These are phyloP conservation scores for Russula foetens DNA, from an alignment of 768 basidiomycete genomes.

Conservation along the genomic window DNA sequence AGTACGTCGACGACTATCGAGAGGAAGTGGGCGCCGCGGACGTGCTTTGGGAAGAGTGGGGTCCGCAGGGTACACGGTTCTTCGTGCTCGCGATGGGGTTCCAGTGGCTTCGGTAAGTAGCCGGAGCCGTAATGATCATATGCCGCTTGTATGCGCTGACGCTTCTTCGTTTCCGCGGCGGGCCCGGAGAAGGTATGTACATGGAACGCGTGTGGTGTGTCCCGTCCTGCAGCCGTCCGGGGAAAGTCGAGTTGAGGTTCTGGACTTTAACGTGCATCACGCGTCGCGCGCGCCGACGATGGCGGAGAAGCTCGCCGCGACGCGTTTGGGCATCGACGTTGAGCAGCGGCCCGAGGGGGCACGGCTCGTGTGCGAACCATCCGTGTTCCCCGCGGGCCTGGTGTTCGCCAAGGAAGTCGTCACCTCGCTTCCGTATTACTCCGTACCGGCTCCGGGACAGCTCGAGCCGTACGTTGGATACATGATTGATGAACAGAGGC, in stretches of 20 bases:
- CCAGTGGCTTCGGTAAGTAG: conserved; percentile 30
- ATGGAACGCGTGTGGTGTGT: conserved; percentile 33
- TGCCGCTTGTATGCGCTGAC: neutral
- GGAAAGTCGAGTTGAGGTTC: conserved; percentile 17
- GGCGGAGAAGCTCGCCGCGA: neutral
- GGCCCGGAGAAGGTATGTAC: conserved; percentile 29
- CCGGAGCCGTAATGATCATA: no score
- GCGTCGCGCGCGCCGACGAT: conserved; percentile 7
- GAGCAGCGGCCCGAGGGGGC: neutral
- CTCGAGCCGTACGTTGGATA: conserved; percentile 26
- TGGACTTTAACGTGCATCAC: conserved; percentile 28
- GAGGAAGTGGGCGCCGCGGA: neutral
- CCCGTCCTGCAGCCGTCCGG: conserved; percentile 14
- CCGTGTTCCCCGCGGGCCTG: conserved; percentile 1
- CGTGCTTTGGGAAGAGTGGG: conserved; percentile 35
- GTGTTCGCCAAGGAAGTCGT: conserved; percentile 25
- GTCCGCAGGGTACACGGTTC: conserved; percentile 29
- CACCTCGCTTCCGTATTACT: conserved; percentile 26
- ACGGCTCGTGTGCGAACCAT: neutral
- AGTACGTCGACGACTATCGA: neutral
- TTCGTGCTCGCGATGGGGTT: conserved; percentile 26
- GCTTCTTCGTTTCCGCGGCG: no score
- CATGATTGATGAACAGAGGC: conserved; percentile 34
- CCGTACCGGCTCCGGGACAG: conserved; percentile 7
- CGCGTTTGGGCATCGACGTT: neutral